Evolutionary conservation across 2,329 filamentous ascomycete genomes (phyloP).

Genomic region (Penicillium palitans): DNA sequence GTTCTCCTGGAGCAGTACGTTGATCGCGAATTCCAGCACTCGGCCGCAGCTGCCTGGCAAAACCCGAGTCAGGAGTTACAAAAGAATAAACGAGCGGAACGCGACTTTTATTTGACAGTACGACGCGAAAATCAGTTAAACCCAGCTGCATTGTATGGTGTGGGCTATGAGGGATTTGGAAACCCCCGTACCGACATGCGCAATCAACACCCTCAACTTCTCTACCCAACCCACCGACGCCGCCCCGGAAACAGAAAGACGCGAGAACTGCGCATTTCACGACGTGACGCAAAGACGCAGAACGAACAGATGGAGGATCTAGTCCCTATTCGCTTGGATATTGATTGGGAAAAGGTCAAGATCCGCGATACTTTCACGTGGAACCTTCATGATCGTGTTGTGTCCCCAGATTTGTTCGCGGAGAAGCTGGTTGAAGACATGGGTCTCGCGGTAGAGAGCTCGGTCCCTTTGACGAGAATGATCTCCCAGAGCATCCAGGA

Average conservation of each 20-base stretch:
- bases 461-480: slow-evolving; percentile 59
- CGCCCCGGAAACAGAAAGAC: slow-evolving; percentile 76
- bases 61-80: slow-evolving; percentile 59
- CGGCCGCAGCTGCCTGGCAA: slow-evolving; percentile 54
- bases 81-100: slow-evolving; percentile 64
- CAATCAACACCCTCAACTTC: slow-evolving; percentile 63
- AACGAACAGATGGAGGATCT: slow-evolving; percentile 89
- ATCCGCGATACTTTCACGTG: slow-evolving; percentile 97
- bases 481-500: slow-evolving; percentile 74
- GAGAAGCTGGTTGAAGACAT: slow-evolving; percentile 87
- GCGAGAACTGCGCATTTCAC: slow-evolving; percentile 68
- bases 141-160: slow-evolving; percentile 61
- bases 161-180: slow-evolving; percentile 83
- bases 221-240: slow-evolving; percentile 77
- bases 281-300: slow-evolving; percentile 80
- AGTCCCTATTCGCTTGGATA: slow-evolving; percentile 85
- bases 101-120: slow-evolving; percentile 68
- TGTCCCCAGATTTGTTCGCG: slow-evolving; percentile 78
- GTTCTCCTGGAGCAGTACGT: slow-evolving; percentile 64
- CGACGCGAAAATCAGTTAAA: slow-evolving; percentile 59
- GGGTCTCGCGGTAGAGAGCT: slow-evolving; percentile 68
- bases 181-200: slow-evolving; percentile 79
- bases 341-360: slow-evolving; percentile 94
- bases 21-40: slow-evolving; percentile 62
- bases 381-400: slow-evolving; percentile 90